These are phyloP conservation scores for Pestalotiopsis sp. DNA, from an alignment of 2,329 filamentous ascomycete species.

Conservation along the genomic window DNA sequence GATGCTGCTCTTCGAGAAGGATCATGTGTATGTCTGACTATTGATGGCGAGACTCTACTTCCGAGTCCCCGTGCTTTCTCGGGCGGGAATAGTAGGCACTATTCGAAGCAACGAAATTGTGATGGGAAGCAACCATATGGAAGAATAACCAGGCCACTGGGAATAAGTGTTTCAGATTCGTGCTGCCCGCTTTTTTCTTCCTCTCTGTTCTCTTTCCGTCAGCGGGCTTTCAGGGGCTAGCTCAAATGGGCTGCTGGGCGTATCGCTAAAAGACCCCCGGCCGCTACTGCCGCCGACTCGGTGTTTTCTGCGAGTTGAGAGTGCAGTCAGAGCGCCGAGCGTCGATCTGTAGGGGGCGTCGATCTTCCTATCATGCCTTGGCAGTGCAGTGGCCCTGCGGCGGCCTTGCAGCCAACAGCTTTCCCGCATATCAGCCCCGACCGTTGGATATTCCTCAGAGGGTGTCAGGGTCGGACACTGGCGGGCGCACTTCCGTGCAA, in stretches of 20 bases:
- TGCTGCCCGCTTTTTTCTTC: background rate
- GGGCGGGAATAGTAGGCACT: background rate
- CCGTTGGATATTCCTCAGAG: background rate
- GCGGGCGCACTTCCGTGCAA: background rate
- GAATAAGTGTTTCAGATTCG: slow-evolving; percentile 6
- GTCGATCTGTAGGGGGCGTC: background rate
- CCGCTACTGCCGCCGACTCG: background rate
- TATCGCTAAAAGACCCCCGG: background rate
- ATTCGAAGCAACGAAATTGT: background rate
- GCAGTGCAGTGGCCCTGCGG: background rate
- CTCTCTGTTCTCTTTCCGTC: background rate
- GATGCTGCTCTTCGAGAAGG: background rate
- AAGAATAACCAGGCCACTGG: background rate
- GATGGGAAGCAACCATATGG: background rate
- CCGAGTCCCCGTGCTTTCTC: no score
- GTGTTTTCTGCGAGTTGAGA: background rate
- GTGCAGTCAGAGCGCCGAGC: background rate
- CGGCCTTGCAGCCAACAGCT: background rate
- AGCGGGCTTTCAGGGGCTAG: background rate
- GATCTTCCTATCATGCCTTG: background rate
- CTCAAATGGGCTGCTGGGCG: background rate
- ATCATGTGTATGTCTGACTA: background rate
- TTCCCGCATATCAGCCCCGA: background rate
- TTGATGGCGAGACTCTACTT: background rate
- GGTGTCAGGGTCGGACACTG: background rate